Evolutionary conservation across 2,329 filamentous ascomycete genomes (phyloP), one percentile per base, ranked within the genome.

Genomic region (Pyrenophora teres): DNA sequence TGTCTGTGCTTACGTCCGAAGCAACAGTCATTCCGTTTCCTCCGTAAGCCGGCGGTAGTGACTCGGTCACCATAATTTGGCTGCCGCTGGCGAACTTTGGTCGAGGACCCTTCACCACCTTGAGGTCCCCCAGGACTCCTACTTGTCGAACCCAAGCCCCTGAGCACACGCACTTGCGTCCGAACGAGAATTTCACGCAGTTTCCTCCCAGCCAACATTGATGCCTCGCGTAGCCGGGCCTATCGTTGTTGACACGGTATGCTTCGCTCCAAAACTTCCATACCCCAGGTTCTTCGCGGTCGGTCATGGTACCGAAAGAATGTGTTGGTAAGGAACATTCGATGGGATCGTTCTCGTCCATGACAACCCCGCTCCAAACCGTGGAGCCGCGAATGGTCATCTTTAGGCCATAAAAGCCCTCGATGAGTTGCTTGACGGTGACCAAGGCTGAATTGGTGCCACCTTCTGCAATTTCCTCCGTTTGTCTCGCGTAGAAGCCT

Each of bases 21-120:
- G 27, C 40, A 32, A 42, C 25, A 12, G 40, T 42, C n/a, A 42
- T 30, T 16, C 40, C 40, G 15, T 42, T 21, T 42, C 40, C 27
- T 12, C 40, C 40, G 9, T n/a, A 19, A 13, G 25, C 16, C 19
- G 31, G 25, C 16, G 40, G 25, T 19, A 27, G 16, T 27, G 25
- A 42, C 27, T 21, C 25, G 9, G 25, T 30, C 15, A 32, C 25
- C 15, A 9, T 32, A 8, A n/a, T 7, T 31, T 16, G 21, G 10
- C n/a, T 42, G n/a, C 10, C 27, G 4, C 16, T 30, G 5, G n/a
- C 23, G 27, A 42, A 42, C 6, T n/a, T 16, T 19, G 40, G 40
- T 19, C 27, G 9, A 3, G 27, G 9, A 12, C 8, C 27, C 10
- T 30, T 30, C 27, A 30, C 27, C 27, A 30, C 27, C 27, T 30